Base-by-base conservation (phyloP, 2,329 filamentous ascomycete genomes). In the Scortechinia acanthostroma region DNA sequence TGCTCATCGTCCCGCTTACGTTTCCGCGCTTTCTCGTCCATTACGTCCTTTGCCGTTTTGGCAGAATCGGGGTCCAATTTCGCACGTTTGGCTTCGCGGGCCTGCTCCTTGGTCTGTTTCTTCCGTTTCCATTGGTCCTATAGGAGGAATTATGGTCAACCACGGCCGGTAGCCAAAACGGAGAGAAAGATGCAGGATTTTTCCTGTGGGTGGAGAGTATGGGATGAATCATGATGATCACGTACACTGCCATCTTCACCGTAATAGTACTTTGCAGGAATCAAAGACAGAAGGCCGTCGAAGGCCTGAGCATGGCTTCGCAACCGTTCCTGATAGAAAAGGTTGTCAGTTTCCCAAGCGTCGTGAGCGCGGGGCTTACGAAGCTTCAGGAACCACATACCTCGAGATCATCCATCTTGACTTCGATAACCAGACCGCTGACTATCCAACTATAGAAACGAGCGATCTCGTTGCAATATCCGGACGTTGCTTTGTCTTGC, bases 31-130 rank as follows among this genome's bases (percentile, higher is more conserved):
- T 19, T 40, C 35, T 40, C 35, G 17, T 40, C 35, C 35, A 40
- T 13, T 6, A 40, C 35, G 35, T 40, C 35, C 35, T 40, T 40
- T 6, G 35, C 35, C 10, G 35, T 40, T 40, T 40, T 40, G 17
- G 35, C 35, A 19, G 35, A 6, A 6, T 40, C 35, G 35, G 35
- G 35, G 20, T 10, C 35, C 10, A 40, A 19, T 19, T 40, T 40
- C 6, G 35, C 35, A 6, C 35, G 35, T 17, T 40, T 40, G 35
- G 35, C 35, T 19, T 40, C 35, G 35, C 35, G 35, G 20, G 35
- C 35, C 20, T 40, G 10, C 17, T 40, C 35, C 17, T 40, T 40
- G 17, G 35, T 40, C 35, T 40, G 35, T 19, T 40, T 40, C 35
- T 40, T 40, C 17, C 35, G 35, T 19, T 40, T 10, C 35, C 35